Evolutionary conservation across 169 alveolate genomes (phyloP).

Genomic region (Eimeria brunetti): DNA sequence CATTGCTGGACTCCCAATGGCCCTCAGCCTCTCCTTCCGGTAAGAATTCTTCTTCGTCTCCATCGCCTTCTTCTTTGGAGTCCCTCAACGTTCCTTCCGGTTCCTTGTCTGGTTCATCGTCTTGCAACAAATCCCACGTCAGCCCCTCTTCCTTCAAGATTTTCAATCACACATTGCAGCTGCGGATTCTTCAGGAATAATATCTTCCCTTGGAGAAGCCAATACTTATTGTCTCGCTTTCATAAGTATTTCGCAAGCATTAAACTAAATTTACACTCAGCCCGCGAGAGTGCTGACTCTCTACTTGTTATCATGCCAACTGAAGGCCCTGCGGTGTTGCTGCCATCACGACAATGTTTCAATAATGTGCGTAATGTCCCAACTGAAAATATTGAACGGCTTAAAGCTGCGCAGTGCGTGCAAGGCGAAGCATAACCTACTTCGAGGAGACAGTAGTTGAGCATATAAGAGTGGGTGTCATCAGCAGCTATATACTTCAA

Average conservation of each 20-base stretch:
- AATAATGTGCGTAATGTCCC: not conserved
- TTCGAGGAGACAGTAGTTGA: slow-evolving; percentile 30
- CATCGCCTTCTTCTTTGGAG: slow-evolving; percentile 1
- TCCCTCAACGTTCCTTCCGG: not conserved
- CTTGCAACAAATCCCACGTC: slow-evolving; percentile 38
- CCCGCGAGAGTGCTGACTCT: not conserved
- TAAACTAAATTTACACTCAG: not conserved
- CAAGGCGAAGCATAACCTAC: not conserved
- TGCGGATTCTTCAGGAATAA: not conserved
- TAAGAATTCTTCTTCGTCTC: not conserved
- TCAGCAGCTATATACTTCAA: slow-evolving; percentile 28
- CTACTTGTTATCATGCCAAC: not conserved
- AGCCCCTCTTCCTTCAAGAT: slow-evolving; percentile 37
- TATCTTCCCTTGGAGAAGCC: not conserved
- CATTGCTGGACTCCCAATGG: not conserved
- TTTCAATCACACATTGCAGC: not conserved
- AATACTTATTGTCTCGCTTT: not conserved
- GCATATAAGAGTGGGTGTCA: slow-evolving; percentile 16
- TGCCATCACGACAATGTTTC: not conserved
- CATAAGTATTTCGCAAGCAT: not conserved
- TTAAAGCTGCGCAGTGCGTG: not conserved
- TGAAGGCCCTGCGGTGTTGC: not conserved
- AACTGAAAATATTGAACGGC: not conserved
- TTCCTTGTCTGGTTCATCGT: slow-evolving; percentile 9
- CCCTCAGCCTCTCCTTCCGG: not conserved